Base-by-base conservation (phyloP, 768 basidiomycete species). In the Tylopilus sp. region DNA sequence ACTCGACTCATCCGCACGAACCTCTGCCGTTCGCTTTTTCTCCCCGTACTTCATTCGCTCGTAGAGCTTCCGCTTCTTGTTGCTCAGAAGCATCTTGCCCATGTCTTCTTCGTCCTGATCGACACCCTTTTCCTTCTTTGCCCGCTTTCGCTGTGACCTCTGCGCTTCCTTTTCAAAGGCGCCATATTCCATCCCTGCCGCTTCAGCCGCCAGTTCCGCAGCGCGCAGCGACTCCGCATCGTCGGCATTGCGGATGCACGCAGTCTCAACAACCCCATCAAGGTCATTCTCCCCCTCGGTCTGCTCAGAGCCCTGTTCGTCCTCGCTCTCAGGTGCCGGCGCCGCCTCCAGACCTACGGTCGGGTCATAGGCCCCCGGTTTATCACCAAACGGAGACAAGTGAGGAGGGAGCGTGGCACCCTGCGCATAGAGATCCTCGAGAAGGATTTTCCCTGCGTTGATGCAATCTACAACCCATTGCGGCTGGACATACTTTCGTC, bases 51-150 rank as follows among this genome's bases (percentile, higher is more conserved):
- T 92, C 83, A 97, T 89, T 73, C 88, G 88, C 72, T 93, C 92
- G 69, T 95, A 96, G 62, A 97, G 72, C 72, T 95, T 95, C 62
- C 85, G 82, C 71, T 96, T 88, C 74, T 89, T 92, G 71, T 92
- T 93, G 76, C 91, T 96, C 86, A 97, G 86, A 83, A 98, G 80
- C 86, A 98, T 96, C 80, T 95, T 96, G 72, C 90, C 87, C 88
- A 96, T 91, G 66, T 95, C 89, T 63, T 84, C 78, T 67, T 93
- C 91, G 19, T 63, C 42, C 58, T 61, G 29, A 57, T 72, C 70
- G 57, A 74, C 74, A 57, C 62, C 58, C 60, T 71, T 70, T 57
- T 70, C 73, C 12, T 60, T 65, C 49, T 55, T 61, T 34, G 60
- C 50, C 40, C 56, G 64, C 59, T 75, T 72, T 60, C 78, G 84